Conservation (phyloP, 768 basidiomycete species). For the Pleurotus djamor region DNA sequence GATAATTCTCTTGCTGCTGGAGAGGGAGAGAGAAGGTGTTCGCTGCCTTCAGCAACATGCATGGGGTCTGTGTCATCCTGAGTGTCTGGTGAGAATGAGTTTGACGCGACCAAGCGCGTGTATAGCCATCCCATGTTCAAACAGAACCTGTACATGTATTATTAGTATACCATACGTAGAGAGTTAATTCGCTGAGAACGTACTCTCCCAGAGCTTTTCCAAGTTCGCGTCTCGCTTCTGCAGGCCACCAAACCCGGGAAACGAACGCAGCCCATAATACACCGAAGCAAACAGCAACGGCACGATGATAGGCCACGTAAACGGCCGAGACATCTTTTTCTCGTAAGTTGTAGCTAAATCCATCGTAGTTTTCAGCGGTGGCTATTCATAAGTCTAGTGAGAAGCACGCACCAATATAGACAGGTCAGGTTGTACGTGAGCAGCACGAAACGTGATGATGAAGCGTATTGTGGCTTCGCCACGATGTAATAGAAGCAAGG, state of each 20-base stretch:
- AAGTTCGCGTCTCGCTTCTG: conserved; percentile 88
- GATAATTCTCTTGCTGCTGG: conserved; percentile 17
- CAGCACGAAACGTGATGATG: conserved; percentile 77
- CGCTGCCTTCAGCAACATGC: conserved; percentile 12
- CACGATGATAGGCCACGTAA: conserved; percentile 74
- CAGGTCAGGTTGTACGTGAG: conserved; percentile 91
- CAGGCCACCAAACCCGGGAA: conserved; percentile 94
- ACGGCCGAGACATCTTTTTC: conserved; percentile 57
- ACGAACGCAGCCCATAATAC: conserved; percentile 89
- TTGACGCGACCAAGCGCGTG: conserved; percentile 85
- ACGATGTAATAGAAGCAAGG: conserved; percentile 95
- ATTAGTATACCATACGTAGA: not conserved
- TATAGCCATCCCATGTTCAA: conserved; percentile 95
- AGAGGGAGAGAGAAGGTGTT: conserved; percentile 10
- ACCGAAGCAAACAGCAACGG: conserved; percentile 78
- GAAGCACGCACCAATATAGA: conserved; percentile 49
- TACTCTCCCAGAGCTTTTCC: conserved; percentile 86
- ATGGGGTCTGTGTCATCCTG: conserved; percentile 15
- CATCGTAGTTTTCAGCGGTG: not conserved
- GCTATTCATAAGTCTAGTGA: not conserved
- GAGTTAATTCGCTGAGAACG: not conserved
- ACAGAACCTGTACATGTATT: conserved; percentile 62
- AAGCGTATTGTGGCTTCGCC: conserved; percentile 70
- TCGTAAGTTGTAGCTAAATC: conserved; percentile 74
- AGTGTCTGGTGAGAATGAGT: conserved; percentile 66